These are phyloP conservation scores for Mycena indigotica DNA, from an alignment of 768 basidiomycete genomes.

Conservation along the genomic window DNA sequence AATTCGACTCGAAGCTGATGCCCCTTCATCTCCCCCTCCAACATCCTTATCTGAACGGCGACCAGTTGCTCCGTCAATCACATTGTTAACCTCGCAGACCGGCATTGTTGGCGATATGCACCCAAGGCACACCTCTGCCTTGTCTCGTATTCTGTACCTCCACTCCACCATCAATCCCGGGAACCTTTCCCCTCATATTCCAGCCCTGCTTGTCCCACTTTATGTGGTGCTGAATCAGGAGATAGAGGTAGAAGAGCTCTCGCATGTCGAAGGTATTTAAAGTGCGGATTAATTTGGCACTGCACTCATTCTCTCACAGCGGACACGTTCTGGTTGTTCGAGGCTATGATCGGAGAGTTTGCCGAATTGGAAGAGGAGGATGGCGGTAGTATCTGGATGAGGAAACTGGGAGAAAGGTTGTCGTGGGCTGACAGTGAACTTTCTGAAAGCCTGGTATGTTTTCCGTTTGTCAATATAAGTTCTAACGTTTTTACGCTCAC, in stretches of 20 bases:
- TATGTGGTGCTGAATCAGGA: conserved; percentile 67
- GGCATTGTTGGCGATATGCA: conserved; percentile 56
- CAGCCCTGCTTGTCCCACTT: conserved; percentile 69
- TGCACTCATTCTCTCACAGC: conserved; percentile 34
- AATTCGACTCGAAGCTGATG: conserved; percentile 39
- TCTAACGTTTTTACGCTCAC: no score
- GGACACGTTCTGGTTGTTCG: conserved; percentile 82
- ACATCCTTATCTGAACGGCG: conserved; percentile 31
- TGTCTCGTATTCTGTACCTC: conserved; percentile 71
- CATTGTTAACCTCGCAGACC: conserved; percentile 47
- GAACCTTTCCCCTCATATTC: conserved; percentile 65
- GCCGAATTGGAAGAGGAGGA: conserved; percentile 74
- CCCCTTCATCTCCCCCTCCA: conserved; percentile 31
- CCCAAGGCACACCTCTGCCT: conserved; percentile 59
- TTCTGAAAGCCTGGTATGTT: conserved; percentile 56
- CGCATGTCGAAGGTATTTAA: conserved; percentile 61
- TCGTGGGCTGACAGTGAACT: conserved; percentile 67
- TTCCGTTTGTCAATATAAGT: no score
- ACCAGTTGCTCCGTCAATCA: conserved; percentile 36
- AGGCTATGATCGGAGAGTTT: conserved; percentile 72
- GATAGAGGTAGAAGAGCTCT: conserved; percentile 57
- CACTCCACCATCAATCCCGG: conserved; percentile 75
- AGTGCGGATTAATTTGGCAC: neutral
- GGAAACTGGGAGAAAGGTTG: conserved; percentile 59
- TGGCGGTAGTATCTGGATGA: conserved; percentile 62